Base-by-base conservation (phyloP, 2,329 filamentous ascomycete genomes). In the Cytospora piceicola region DNA sequence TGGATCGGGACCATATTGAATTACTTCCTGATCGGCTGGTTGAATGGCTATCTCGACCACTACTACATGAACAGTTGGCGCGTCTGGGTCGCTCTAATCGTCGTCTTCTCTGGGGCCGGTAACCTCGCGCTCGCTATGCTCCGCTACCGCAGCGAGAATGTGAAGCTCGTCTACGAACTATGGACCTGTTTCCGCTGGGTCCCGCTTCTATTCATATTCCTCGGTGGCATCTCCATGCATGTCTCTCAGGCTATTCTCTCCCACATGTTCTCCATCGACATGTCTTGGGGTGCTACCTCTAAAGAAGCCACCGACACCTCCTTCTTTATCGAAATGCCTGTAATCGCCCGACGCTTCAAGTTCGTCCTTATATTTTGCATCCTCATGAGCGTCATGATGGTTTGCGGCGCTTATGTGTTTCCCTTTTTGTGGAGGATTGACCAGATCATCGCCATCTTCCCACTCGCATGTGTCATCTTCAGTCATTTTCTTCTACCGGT, bases 191-290 rank as follows among this genome's bases (percentile, higher is more conserved):
- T 92, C 78, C 91, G 89, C 77, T 93, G 90, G 90, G 87, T 89
- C 14, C 77, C 89, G 64, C 82, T 90, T 78, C 81, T 94, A 56
- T 89, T 88, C 68, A 88, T 95, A 75, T 96, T 95, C 82, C 82
- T 96, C 24, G 92, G 92, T 60, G 92, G 92, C 46, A 82, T 94
- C 58, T 91, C 88, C 1, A 84, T 96, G 39, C 92, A 95, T 78
- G 86, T 96, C 58, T 91, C 87, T 34, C 90, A 94, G 75, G 92
- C 92, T 1, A 81, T 96, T 42, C 78, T 95, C 56, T 84, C 88
- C 4, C 92, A 96, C 80, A 92, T 95, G 86, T 91, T 95, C 75
- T 88, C 91, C 78, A 87, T 94, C 74, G 85, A 94, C 78, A 94
- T 95, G 89, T 87, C 86, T 3, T 95, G 92, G 92, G 91, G 91